Evolutionary conservation across 1,284 basidiomycete genomes (phyloP).

Genomic region (Malassezia slooffiae): DNA sequence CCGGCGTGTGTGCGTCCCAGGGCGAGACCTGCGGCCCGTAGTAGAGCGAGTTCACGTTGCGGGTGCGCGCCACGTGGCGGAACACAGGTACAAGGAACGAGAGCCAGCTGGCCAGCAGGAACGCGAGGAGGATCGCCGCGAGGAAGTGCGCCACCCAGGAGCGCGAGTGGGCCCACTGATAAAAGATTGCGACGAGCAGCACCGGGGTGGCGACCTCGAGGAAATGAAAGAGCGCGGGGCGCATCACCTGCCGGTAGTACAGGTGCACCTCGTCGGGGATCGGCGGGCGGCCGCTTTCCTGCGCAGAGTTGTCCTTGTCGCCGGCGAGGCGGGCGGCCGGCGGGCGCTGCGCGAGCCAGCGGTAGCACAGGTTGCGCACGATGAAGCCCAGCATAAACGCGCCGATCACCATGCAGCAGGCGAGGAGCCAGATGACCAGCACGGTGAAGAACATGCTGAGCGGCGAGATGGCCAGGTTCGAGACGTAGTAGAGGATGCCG

Average conservation of each 20-base stretch:
- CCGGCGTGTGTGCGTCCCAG: constrained; percentile 12
- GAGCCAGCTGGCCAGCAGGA: constrained; percentile 20
- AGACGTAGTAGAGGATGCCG: constrained; percentile 30
- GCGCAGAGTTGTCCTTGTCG: background rate
- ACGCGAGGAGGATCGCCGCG: constrained; percentile 25
- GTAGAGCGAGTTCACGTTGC: constrained; percentile 22
- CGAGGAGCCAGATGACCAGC: constrained; percentile 30
- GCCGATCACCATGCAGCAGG: constrained; percentile 24
- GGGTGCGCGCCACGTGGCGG: constrained; percentile 12
- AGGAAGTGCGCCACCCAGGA: constrained; percentile 38
- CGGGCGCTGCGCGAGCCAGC: background rate
- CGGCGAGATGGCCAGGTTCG: constrained; percentile 33
- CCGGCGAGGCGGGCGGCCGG: background rate
- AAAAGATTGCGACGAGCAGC: constrained; percentile 34
- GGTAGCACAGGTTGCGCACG: constrained; percentile 16
- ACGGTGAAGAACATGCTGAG: constrained; percentile 37
- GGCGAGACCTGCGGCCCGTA: constrained; percentile 21
- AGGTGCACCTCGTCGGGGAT: background rate
- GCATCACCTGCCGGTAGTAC: background rate
- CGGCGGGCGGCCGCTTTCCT: too few species aligned
- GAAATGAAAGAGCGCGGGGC: constrained; percentile 3
- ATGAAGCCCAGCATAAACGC: constrained; percentile 17
- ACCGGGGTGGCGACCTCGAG: constrained; percentile 7
- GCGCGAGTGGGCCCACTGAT: constrained; percentile 35
- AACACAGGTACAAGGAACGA: constrained; percentile 27